Conservation (phyloP, 257 asterid species). For the Salvia rosmarinus region DNA sequence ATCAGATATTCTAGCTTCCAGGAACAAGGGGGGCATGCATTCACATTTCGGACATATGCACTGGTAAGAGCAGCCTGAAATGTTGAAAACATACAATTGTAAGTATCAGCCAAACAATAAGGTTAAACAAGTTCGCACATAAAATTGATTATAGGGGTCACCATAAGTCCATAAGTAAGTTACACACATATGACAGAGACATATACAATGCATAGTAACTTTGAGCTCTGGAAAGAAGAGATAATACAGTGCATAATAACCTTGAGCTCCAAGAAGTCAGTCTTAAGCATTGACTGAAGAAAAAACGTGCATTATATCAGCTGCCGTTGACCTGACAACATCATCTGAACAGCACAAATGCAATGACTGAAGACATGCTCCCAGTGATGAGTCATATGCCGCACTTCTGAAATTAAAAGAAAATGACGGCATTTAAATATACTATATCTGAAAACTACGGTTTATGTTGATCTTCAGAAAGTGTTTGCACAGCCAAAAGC, state of each 20-base stretch:
- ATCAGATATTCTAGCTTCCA: slow-evolving; percentile 93
- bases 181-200: background rate
- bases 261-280: slow-evolving; percentile 83
- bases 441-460: slow-evolving; percentile 25
- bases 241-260: slow-evolving; percentile 42
- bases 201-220: slow-evolving; percentile 42
- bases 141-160: slow-evolving; percentile 10
- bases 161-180: too few species aligned
- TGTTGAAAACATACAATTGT: slow-evolving; percentile 28
- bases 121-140: slow-evolving; percentile 25
- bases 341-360: slow-evolving; percentile 76
- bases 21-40: slow-evolving; percentile 67
- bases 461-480: slow-evolving; percentile 25
- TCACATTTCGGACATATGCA: slow-evolving; percentile 77
- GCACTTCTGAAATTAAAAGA: slow-evolving; percentile 53
- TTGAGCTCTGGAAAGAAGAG: slow-evolving; percentile 54
- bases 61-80: slow-evolving; percentile 79
- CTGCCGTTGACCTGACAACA: slow-evolving; percentile 76
- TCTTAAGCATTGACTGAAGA: slow-evolving; percentile 67
- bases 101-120: slow-evolving; percentile 28
- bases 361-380: slow-evolving; percentile 74
- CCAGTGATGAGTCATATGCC: slow-evolving; percentile 79
- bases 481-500: slow-evolving; percentile 16
- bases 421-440: too few species aligned
- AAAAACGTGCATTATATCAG: slow-evolving; percentile 58